A percentile compares a stretch with the other conserved stretches of the same genome.
These are phyloP conservation scores for Aspergillus brunneoviolaceus DNA, from an alignment of 2,329 filamentous ascomycete genomes.

Conservation along the genomic window DNA sequence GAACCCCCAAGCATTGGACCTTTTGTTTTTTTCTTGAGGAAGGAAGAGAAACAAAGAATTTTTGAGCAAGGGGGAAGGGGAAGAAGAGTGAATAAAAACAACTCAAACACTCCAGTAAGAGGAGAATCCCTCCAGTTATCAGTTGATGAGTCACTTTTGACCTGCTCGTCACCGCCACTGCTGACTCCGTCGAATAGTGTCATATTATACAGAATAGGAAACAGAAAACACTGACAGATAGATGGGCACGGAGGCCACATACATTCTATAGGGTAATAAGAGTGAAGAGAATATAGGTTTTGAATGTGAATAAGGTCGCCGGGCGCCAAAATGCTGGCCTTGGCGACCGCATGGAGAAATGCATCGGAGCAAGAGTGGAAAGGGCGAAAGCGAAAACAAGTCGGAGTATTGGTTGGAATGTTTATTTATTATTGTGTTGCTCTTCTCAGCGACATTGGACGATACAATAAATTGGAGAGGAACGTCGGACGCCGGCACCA, in stretches of 20 bases:
- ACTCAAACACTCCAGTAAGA: constrained; percentile 14
- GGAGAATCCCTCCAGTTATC: constrained; percentile 13
- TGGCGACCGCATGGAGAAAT: constrained; percentile 3
- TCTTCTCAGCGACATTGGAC: constrained; percentile 13
- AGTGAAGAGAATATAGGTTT: constrained; percentile 9
- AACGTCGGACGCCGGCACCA: constrained; percentile 12
- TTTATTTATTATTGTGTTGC: constrained; percentile 7
- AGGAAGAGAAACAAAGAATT: constrained; percentile 7
- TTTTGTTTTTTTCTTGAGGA: constrained; percentile 10
- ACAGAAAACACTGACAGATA: constrained; percentile 15
- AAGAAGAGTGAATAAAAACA: constrained; percentile 8
- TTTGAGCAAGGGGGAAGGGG: constrained; percentile 2
- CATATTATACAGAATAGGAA: constrained; percentile 26
- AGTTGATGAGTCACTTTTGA: constrained; percentile 22
- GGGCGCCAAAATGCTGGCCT: constrained; percentile 4
- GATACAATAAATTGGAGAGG: constrained; percentile 21
- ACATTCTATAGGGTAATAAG: constrained; percentile 20
- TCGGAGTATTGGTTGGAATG: constrained; percentile 1
- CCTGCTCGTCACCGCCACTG: constrained; percentile 18
- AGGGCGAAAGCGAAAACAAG: constrained; percentile 6
- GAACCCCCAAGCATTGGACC: constrained; percentile 15
- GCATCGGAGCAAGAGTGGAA: constrained; percentile 5
- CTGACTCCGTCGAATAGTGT: constrained; percentile 15
- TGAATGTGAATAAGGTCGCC: constrained; percentile 8
- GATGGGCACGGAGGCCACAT: constrained; percentile 11